These are phyloP conservation scores for Lactarius indigo DNA, from an alignment of 768 basidiomycete species.

Conservation along the genomic window DNA sequence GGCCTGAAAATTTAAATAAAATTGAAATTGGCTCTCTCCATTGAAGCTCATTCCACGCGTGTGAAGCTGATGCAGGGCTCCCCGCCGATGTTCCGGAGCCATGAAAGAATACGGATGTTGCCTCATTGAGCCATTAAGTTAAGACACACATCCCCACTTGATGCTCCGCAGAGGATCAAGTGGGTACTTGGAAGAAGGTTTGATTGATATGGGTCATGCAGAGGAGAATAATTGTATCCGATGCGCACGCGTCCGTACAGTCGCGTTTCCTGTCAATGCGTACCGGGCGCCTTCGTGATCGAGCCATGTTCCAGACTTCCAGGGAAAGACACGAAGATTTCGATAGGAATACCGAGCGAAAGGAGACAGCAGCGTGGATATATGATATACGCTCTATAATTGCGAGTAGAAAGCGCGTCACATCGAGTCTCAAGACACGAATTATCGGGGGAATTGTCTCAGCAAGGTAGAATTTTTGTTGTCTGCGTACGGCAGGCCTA, in stretches of 20 bases:
- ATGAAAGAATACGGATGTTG: constrained; percentile 3
- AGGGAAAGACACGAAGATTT: constrained; percentile 3
- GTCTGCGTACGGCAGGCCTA: constrained; percentile 5
- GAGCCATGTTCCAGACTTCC: background rate
- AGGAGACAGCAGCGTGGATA: background rate
- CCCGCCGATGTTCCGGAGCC: constrained; percentile 10
- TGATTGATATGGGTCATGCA: constrained; percentile 21
- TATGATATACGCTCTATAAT: background rate
- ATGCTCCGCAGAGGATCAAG: constrained; percentile 17
- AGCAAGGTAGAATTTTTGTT: constrained; percentile 1
- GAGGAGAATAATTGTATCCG: constrained; percentile 3
- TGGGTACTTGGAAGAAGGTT: constrained; percentile 19
- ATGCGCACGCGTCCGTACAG: background rate
- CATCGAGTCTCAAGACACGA: background rate
- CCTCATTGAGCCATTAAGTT: constrained; percentile 10
- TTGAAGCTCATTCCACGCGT: constrained; percentile 7
- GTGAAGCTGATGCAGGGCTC: constrained; percentile 4
- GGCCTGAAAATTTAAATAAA: constrained; percentile 9
- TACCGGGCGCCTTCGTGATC: constrained; percentile 2
- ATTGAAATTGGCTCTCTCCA: constrained; percentile 3
- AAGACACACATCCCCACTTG: constrained; percentile 4
- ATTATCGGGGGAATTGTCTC: background rate
- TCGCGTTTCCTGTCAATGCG: background rate
- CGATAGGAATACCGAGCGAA: background rate
- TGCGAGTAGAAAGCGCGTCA: background rate